phyloP scores from a whole-genome alignment of 331 rosid species.

The Prunus yedoensis region DNA sequence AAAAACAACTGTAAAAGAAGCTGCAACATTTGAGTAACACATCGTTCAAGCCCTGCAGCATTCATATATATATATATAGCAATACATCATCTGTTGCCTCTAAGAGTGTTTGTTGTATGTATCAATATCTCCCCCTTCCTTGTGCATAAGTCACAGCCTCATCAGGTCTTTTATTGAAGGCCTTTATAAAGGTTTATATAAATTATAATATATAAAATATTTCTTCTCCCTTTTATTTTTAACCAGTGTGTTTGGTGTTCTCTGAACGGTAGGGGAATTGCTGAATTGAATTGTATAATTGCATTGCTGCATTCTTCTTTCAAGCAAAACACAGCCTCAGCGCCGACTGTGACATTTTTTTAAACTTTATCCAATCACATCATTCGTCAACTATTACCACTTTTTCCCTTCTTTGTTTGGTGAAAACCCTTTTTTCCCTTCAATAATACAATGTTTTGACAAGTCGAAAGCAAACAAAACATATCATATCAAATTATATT shows the following conservation, averaged over 20 bases:
- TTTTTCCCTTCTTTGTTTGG: no score
- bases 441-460: no score
- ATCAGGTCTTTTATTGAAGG: constrained; percentile 21
- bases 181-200: constrained; percentile 20
- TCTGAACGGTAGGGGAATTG: background rate
- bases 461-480: no score
- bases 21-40: background rate
- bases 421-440: no score
- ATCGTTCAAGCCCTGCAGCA: constrained; percentile 13
- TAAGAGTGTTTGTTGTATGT: constrained; percentile 21
- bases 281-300: background rate
- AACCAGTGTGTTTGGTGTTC: constrained; percentile 9
- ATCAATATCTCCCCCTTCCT: constrained; percentile 22
- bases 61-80: constrained; percentile 18
- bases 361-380: no score
- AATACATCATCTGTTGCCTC: constrained; percentile 16
- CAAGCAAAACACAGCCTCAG: background rate
- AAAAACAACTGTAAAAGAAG: background rate
- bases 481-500: no score
- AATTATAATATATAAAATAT: background rate
- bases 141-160: constrained; percentile 30
- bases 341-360: no score
- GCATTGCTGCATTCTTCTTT: background rate
- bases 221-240: background rate
- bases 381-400: no score